Conservation (phyloP, 305 asterid species). For the Rubia occidens region DNA sequence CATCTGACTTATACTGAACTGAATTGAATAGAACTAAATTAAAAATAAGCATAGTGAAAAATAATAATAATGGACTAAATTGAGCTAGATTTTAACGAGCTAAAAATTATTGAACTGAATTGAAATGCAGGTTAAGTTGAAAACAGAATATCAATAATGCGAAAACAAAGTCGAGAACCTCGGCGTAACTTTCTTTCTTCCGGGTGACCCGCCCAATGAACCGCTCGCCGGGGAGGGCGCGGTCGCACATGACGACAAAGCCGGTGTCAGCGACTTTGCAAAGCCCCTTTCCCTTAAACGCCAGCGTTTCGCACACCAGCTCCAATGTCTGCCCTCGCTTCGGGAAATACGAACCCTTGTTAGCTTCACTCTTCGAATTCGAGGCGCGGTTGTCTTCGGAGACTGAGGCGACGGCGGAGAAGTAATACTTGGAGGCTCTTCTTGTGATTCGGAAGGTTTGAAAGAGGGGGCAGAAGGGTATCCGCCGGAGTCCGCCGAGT, state of each 20-base stretch:
- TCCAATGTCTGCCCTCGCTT: slow-evolving; percentile 85
- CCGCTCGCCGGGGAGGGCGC: slow-evolving; percentile 86
- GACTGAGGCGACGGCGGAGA: slow-evolving; percentile 29
- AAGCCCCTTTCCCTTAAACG: slow-evolving; percentile 82
- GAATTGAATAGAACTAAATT: too few species aligned
- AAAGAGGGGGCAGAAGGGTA: slow-evolving; percentile 35
- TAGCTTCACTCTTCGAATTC: slow-evolving; percentile 5
- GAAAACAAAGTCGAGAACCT: slow-evolving; percentile 34
- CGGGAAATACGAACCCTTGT: slow-evolving; percentile 44
- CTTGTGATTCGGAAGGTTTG: slow-evolving; percentile 22
- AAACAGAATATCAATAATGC: neutral
- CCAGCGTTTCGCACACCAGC: slow-evolving; percentile 77
- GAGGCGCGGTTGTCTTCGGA: neutral
- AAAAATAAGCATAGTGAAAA: too few species aligned
- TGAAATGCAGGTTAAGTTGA: too few species aligned
- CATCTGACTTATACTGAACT: too few species aligned
- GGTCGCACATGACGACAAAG: slow-evolving; percentile 76
- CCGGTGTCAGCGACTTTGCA: slow-evolving; percentile 82
- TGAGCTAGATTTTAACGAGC: too few species aligned
- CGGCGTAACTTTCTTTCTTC: slow-evolving; percentile 67
- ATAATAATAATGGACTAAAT: too few species aligned
- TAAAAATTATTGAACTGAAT: too few species aligned
- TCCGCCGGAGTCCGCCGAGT: slow-evolving; percentile 45
- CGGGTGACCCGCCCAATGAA: slow-evolving; percentile 79
- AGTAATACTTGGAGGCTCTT: neutral